These are phyloP conservation scores for Candida ulmi DNA, from an alignment of 805 yeast genomes.

Conservation along the genomic window DNA sequence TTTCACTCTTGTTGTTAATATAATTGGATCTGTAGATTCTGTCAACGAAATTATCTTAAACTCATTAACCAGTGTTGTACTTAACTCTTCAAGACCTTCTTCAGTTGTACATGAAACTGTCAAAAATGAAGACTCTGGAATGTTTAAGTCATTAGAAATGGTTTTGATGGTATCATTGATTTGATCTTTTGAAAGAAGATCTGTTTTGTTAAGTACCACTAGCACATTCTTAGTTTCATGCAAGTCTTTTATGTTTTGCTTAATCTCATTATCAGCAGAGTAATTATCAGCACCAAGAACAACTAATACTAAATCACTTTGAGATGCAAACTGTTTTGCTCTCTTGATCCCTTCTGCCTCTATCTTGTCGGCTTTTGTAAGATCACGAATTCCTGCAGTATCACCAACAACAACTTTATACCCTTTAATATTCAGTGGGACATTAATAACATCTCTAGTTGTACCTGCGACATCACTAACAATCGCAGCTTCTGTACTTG, in stretches of 20 bases:
- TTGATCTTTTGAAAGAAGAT: slow-evolving; percentile 29
- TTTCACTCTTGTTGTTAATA: slow-evolving; percentile 68
- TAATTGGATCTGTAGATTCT: slow-evolving; percentile 56
- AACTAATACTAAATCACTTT: slow-evolving; percentile 65
- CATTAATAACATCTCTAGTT: slow-evolving; percentile 82
- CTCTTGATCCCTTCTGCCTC: slow-evolving; percentile 79
- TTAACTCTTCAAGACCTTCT: slow-evolving; percentile 48
- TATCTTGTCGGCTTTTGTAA: slow-evolving; percentile 44
- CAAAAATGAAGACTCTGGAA: slow-evolving; percentile 21
- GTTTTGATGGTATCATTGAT: slow-evolving; percentile 16
- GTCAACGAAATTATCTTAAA: slow-evolving; percentile 47
- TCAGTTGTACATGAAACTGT: slow-evolving; percentile 58
- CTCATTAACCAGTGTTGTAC: slow-evolving; percentile 31
- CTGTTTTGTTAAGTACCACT: slow-evolving; percentile 57
- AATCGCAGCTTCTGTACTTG: slow-evolving; percentile 78
- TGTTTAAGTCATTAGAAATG: slow-evolving; percentile 18
- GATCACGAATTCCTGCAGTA: slow-evolving; percentile 81
- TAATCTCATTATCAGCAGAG: slow-evolving; percentile 31
- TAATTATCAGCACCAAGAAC: slow-evolving; percentile 48
- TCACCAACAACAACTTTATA: slow-evolving; percentile 81
- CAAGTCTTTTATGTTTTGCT: slow-evolving; percentile 30
- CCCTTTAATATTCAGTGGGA: slow-evolving; percentile 77
- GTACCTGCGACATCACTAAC: slow-evolving; percentile 93
- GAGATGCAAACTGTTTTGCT: slow-evolving; percentile 54
- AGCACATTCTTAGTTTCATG: slow-evolving; percentile 27